Base-by-base conservation (phyloP, 2,329 filamentous ascomycete species). In the Pestalotiopsis sp. region DNA sequence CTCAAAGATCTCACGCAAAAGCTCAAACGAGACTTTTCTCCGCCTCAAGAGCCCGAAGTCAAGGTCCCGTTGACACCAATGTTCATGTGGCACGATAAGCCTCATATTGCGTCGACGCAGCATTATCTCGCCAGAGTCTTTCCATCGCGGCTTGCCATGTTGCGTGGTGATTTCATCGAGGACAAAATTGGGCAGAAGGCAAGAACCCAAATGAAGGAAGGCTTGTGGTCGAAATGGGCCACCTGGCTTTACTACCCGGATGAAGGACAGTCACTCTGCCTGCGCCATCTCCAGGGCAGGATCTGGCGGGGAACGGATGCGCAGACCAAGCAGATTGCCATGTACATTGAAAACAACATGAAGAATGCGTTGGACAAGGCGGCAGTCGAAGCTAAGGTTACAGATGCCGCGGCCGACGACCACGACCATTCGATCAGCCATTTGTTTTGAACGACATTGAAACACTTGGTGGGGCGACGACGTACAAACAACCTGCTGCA, bases 31-130 rank as follows among this genome's bases (percentile, higher is more conserved):
- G 77, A 81, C 17, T 87, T 85, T 68, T 62, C 69, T 17, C 31
- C 64, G n/a, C 31, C 60, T 2, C 70, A 73, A 0, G 39, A 57
- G 14, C 68, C 68, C 3, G 70, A 71, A 11, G 57, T 62, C 36
- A 66, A 62, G 4, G 61, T 88, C 0, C 83, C 84, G 0, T 74
- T 89, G 56, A 88, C 86, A 1, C 86, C 86, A 0, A 79, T 89
- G 67, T 89, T 87, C 76, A 87, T 88, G 72, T 89, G 86, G 86
- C 86, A 88, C 67, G 86, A 89, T 69, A 89, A 89, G 71, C 86
- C 86, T 0, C 86, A 89, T 68, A 69, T 89, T 2, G 86, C 83
- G 1, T 82, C 81, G 3, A 83, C 80, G 0, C 71, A 76, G 1
- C 86, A 89, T 71, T 89, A 89, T 67, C 78, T 88, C 0, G 72